A percentile compares a stretch with the other conserved stretches of the same genome.
These are phyloP conservation scores for Phytophthora crassamura DNA, from an alignment of 352 stramenopile genomes.

Conservation along the genomic window DNA sequence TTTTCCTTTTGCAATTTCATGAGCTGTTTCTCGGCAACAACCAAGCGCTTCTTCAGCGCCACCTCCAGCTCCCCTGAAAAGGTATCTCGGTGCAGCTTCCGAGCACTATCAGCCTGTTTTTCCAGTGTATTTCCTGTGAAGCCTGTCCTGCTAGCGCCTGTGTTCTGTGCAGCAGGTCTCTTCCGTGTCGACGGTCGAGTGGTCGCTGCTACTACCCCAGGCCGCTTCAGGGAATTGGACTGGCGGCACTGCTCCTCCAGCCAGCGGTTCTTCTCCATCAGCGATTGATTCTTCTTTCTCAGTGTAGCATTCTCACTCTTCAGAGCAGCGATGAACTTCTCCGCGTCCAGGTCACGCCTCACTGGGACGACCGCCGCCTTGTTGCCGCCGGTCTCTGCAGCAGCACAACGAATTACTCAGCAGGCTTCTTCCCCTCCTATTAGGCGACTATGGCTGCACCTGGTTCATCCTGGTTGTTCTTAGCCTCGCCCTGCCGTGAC, in stretches of 20 bases:
- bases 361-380: conserved; percentile 36
- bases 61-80: conserved; percentile 69
- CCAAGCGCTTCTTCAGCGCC: conserved; percentile 73
- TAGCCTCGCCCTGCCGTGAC: conserved; percentile 54
- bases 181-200: conserved; percentile 14
- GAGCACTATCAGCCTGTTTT: conserved; percentile 51
- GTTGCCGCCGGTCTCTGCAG: conserved; percentile 39
- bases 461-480: conserved; percentile 68
- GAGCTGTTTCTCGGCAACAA: conserved; percentile 76
- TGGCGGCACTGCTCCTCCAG: conserved; percentile 50
- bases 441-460: conserved; percentile 22
- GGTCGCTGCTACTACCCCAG: not conserved
- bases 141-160: not conserved
- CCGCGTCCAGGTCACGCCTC: conserved; percentile 75
- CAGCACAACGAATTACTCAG: not conserved
- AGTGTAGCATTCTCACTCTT: conserved; percentile 79
- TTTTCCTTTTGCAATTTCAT: conserved; percentile 78
- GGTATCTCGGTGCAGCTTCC: conserved; percentile 57
- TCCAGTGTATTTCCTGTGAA: conserved; percentile 47
- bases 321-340: conserved; percentile 83
- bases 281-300: conserved; percentile 74
- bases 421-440: too few relatives aligned
- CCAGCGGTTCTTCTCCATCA: conserved; percentile 75
- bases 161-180: conserved; percentile 6
- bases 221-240: conserved; percentile 37